phyloP scores from a whole-genome alignment of 352 stramenopile species.

The Phytophthora syringae region DNA sequence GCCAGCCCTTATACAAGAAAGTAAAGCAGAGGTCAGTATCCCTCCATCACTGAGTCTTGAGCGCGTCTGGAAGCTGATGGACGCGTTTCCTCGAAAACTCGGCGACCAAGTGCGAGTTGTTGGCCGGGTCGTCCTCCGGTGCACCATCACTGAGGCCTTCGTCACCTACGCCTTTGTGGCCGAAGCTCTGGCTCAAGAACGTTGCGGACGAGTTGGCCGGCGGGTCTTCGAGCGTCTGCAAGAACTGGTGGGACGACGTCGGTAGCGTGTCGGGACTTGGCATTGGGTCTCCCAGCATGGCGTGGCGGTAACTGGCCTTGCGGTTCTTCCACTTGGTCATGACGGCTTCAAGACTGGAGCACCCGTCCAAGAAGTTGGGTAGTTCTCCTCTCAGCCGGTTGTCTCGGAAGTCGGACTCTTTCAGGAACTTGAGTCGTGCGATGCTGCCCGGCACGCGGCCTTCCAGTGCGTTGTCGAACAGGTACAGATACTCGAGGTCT shows the following conservation, averaged over 20 bases:
- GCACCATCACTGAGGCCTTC: slow-evolving; percentile 37
- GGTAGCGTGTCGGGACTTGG: slow-evolving; percentile 41
- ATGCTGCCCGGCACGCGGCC: slow-evolving; percentile 70
- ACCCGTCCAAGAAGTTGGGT: slow-evolving; percentile 84
- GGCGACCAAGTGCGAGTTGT: slow-evolving; percentile 53
- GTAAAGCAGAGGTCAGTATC: slow-evolving; percentile 2
- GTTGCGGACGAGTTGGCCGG: slow-evolving; percentile 63
- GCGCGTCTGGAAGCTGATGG: slow-evolving; percentile 18
- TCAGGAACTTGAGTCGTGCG: slow-evolving; percentile 78
- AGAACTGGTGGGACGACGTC: slow-evolving; percentile 58
- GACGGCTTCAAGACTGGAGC: slow-evolving; percentile 77
- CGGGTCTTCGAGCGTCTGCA: slow-evolving; percentile 57
- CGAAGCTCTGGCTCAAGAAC: slow-evolving; percentile 69
- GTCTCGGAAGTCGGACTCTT: slow-evolving; percentile 82
- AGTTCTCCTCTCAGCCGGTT: slow-evolving; percentile 76
- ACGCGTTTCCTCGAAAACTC: slow-evolving; percentile 53
- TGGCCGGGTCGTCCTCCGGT: slow-evolving; percentile 60
- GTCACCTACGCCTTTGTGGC: slow-evolving; percentile 40
- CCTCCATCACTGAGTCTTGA: slow-evolving; percentile 22
- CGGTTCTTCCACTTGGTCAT: slow-evolving; percentile 88
- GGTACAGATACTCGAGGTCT: slow-evolving; percentile 84
- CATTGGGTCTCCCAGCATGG: slow-evolving; percentile 74
- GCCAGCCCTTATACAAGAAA: slow-evolving; percentile 28
- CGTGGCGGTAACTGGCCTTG: slow-evolving; percentile 79
- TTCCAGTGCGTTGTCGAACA: slow-evolving; percentile 87